Evolutionary conservation across 2,329 filamentous ascomycete species (phyloP).

Genomic region (Penicillium concentricum): DNA sequence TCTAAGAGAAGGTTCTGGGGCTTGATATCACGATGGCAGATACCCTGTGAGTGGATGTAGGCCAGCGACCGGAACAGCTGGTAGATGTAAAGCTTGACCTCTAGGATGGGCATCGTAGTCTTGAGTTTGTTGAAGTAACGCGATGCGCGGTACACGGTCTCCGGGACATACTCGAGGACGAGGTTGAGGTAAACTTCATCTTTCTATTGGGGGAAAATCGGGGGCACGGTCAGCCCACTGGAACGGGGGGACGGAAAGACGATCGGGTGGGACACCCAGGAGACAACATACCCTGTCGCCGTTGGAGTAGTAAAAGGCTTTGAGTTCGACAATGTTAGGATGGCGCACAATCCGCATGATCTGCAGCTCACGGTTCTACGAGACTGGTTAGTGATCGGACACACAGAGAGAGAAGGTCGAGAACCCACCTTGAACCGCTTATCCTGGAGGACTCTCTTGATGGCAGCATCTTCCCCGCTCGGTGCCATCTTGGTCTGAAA

Average conservation of each 20-base stretch:
- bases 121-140: slow-evolving; percentile 99
- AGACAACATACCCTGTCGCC: slow-evolving; percentile 77
- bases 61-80: slow-evolving; percentile 97
- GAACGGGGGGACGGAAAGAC: slow-evolving; percentile 1
- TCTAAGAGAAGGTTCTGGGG: slow-evolving; percentile 96
- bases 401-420: not conserved
- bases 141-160: slow-evolving; percentile 96
- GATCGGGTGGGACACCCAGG: slow-evolving; percentile 1
- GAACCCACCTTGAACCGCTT: slow-evolving; percentile 91
- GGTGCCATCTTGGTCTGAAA: slow-evolving; percentile 98
- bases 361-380: slow-evolving; percentile 93
- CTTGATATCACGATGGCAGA: slow-evolving; percentile 99
- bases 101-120: slow-evolving; percentile 97
- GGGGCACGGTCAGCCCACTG: slow-evolving; percentile 3
- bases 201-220: slow-evolving; percentile 57
- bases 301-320: slow-evolving; percentile 99
- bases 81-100: slow-evolving; percentile 99
- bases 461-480: slow-evolving; percentile 96
- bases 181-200: slow-evolving; percentile 99
- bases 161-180: slow-evolving; percentile 95
- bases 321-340: slow-evolving; percentile 97
- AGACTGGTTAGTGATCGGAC: slow-evolving; percentile 31
- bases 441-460: slow-evolving; percentile 98
- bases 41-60: slow-evolving; percentile 98
- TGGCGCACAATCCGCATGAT: slow-evolving; percentile 99